Evolutionary conservation across 2,329 filamentous ascomycete genomes (phyloP).

Genomic region (Fusarium pseudoanthophilum): DNA sequence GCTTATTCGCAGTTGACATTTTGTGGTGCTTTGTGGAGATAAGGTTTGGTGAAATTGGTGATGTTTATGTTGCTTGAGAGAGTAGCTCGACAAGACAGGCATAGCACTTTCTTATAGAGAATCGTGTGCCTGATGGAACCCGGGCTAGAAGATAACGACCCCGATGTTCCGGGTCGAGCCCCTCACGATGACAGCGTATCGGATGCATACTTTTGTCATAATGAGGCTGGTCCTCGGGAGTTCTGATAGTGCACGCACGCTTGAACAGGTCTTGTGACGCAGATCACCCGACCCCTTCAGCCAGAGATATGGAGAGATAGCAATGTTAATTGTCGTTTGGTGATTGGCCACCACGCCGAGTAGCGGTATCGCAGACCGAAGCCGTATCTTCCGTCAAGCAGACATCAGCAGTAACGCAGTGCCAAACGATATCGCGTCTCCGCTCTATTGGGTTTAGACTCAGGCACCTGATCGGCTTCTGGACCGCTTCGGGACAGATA

Average conservation of each 20-base stretch:
- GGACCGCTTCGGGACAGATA: background rate
- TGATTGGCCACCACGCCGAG: background rate
- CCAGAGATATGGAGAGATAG: background rate
- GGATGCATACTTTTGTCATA: background rate
- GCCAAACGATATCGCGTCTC: background rate
- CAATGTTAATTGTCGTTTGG: background rate
- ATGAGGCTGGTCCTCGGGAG: background rate
- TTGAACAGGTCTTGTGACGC: background rate
- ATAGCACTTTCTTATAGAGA: constrained; percentile 6
- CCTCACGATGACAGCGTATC: background rate
- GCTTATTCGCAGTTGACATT: constrained; percentile 5
- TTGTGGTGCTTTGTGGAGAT: background rate
- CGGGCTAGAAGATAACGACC: background rate
- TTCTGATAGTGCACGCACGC: background rate
- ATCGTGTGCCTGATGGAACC: background rate
- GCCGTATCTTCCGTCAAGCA: background rate
- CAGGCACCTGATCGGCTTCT: constrained; percentile 8
- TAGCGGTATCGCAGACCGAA: background rate
- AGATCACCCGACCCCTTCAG: background rate
- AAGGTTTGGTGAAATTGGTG: background rate
- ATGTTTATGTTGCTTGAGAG: background rate
- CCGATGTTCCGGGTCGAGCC: background rate
- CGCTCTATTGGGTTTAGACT: background rate
- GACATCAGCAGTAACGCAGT: background rate
- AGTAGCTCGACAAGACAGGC: background rate